These are phyloP conservation scores for Sporisorium graminicola DNA, from an alignment of 1,284 basidiomycete genomes.

Conservation along the genomic window DNA sequence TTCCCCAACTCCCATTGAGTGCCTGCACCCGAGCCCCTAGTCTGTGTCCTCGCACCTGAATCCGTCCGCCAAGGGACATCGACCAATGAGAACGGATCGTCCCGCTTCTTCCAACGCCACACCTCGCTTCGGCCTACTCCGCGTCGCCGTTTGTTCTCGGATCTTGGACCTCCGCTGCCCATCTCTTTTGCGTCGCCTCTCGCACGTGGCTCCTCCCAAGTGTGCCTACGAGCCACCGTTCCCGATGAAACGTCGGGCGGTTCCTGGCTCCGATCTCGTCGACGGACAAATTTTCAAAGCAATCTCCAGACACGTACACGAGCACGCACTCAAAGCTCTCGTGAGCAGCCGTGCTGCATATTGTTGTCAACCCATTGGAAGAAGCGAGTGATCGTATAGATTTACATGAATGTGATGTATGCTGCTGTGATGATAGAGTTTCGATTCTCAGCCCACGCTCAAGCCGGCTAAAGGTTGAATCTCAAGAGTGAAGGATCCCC, in stretches of 20 bases:
- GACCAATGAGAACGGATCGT: conserved; percentile 20
- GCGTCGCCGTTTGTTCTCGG: conserved; percentile 7
- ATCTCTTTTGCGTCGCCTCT: background rate
- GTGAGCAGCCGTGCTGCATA: too few relatives aligned
- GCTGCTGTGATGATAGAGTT: background rate
- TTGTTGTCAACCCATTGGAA: background rate
- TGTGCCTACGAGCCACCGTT: too few relatives aligned
- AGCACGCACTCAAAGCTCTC: too few relatives aligned
- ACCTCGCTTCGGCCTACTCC: conserved; percentile 26
- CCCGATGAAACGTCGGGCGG: too few relatives aligned
- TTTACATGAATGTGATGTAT: background rate
- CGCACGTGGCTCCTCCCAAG: conserved; percentile 4
- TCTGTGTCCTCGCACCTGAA: too few relatives aligned
- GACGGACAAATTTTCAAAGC: background rate
- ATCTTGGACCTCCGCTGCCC: conserved; percentile 5
- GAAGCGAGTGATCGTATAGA: background rate
- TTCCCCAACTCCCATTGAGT: too few relatives aligned
- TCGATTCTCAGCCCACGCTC: background rate
- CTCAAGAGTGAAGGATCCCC: too few relatives aligned
- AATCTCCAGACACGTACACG: background rate
- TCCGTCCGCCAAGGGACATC: background rate
- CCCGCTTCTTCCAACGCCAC: conserved; percentile 14
- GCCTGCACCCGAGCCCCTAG: too few relatives aligned
- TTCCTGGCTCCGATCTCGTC: background rate
- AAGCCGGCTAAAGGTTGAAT: too few relatives aligned